Evolutionary conservation across 345 rosid genomes (phyloP).

Genomic region (Ricinus communis): DNA sequence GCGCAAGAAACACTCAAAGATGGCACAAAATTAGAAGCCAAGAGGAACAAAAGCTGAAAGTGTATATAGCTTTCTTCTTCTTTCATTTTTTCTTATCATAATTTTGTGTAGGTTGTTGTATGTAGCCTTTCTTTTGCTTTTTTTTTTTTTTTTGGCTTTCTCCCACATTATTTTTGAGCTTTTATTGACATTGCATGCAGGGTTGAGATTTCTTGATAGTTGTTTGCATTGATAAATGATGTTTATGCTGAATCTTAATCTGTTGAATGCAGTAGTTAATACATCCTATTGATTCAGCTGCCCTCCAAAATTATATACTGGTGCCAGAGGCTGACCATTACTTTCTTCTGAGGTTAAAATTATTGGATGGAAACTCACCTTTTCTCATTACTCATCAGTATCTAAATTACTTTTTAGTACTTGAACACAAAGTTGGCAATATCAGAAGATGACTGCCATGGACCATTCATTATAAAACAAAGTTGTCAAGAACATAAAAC

Average conservation of each 20-base stretch:
- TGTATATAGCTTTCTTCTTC: conserved; percentile 33
- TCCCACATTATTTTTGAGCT: neutral
- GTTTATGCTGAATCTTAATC: neutral
- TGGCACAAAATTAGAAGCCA: conserved; percentile 75
- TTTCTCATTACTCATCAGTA: too few species aligned
- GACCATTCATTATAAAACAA: too few species aligned
- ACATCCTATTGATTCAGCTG: too few species aligned
- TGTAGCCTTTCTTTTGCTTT: neutral
- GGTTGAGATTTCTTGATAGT: conserved; percentile 12
- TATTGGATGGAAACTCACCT: too few species aligned
- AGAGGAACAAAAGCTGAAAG: conserved; percentile 57
- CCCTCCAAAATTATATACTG: too few species aligned
- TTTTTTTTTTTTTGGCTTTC: too few species aligned
- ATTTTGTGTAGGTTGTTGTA: conserved; percentile 18
- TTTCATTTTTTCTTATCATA: neutral
- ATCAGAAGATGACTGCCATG: too few species aligned
- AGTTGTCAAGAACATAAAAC: too few species aligned
- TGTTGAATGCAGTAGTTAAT: neutral
- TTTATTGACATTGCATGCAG: neutral
- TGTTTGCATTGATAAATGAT: conserved; percentile 11
- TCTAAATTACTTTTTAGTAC: too few species aligned
- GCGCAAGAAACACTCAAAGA: conserved; percentile 81
- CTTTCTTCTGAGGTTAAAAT: too few species aligned
- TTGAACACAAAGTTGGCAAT: too few species aligned
- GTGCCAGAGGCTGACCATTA: too few species aligned